Base-by-base conservation (phyloP, 2,329 filamentous ascomycete species). In the Scorias spongiosa region DNA sequence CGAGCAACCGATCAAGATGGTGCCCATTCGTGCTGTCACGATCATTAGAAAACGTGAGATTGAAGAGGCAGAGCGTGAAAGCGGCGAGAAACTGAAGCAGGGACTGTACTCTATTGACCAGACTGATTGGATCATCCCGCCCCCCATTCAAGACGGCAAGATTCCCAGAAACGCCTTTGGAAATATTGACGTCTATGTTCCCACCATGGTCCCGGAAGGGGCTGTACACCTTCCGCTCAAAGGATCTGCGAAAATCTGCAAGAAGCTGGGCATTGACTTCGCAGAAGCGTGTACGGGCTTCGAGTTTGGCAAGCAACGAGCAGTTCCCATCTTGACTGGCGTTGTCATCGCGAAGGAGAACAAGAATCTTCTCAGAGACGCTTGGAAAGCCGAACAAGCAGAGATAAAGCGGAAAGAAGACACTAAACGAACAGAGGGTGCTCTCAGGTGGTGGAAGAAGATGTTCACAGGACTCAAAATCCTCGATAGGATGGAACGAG, bases 271-370 rank as follows among this genome's bases (percentile, higher is more conserved):
- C 3, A 81, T 96, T 32, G 87, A 95, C 57, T 93, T 80, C 54
- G 91, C 91, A 0, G 91, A 96, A 63, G 91, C 91, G 1, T 91
- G 94, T 2, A 88, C 88, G 0, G 91, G 86, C 1, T 98, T 98
- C 59, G 91, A 98, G 58, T 98, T 96, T 59, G 89, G 89, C 0
- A 81, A 91, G 54, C 82, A 91, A 47, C 88, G 91, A 72, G 91
- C 91, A 5, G 86, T 96, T 1, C 91, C 91, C 0, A 78, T 95
- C 1, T 82, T 96, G 26, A 81, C 84, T 43, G 91, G 89, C 1
- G 86, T 95, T 0, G 87, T 98, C 0, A 75, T 95, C 1, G 85
- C 89, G 0, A 75, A 78, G 49, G 88, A 93, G 62, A 74, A 94
- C 51, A 76, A 84, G 47, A 76, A 80, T 12, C 59, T 74, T 29